Conservation (phyloP, 108 stramenopile species). For the Nitzschia putrida region DNA sequence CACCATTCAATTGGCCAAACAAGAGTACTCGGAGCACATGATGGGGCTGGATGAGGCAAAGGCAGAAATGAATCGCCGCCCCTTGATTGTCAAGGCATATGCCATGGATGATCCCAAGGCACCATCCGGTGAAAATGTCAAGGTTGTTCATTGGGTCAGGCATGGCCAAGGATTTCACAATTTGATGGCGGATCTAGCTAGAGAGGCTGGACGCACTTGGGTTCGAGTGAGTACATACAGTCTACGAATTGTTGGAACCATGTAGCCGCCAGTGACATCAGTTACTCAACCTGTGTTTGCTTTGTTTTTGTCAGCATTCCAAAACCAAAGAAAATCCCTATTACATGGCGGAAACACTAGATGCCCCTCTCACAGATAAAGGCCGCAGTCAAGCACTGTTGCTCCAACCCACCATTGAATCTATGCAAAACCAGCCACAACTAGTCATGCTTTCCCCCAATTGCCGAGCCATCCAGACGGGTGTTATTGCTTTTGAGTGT, state of each 20-base stretch:
- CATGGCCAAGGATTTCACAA: slow-evolving; percentile 57
- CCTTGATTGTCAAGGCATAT: slow-evolving; percentile 46
- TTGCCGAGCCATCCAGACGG: slow-evolving; percentile 73
- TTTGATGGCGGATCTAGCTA: slow-evolving; percentile 58
- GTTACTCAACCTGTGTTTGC: slow-evolving; percentile 14
- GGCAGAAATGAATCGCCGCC: slow-evolving; percentile 22
- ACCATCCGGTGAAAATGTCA: slow-evolving; percentile 13
- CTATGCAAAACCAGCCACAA: slow-evolving; percentile 41
- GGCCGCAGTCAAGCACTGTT: slow-evolving; percentile 63
- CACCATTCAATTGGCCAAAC: slow-evolving; percentile 31
- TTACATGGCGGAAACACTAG: slow-evolving; percentile 58
- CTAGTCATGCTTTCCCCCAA: slow-evolving; percentile 68
- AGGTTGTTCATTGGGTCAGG: slow-evolving; percentile 34
- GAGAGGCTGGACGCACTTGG: slow-evolving; percentile 53
- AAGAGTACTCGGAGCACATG: slow-evolving; percentile 49
- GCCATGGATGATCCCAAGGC: slow-evolving; percentile 38
- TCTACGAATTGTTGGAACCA: too few relatives aligned
- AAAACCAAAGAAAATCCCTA: slow-evolving; percentile 63
- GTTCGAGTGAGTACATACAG: slow-evolving; percentile 18
- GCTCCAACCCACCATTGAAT: slow-evolving; percentile 38
- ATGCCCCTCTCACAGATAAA: slow-evolving; percentile 79
- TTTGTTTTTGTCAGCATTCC: slow-evolving; percentile 19
- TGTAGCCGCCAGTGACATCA: too few relatives aligned
- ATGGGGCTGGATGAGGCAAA: slow-evolving; percentile 41
- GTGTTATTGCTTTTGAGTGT: slow-evolving; percentile 65